Evolutionary conservation across 129 eudicot genomes (phyloP).

Genomic region (Flaveria sonorensis): DNA sequence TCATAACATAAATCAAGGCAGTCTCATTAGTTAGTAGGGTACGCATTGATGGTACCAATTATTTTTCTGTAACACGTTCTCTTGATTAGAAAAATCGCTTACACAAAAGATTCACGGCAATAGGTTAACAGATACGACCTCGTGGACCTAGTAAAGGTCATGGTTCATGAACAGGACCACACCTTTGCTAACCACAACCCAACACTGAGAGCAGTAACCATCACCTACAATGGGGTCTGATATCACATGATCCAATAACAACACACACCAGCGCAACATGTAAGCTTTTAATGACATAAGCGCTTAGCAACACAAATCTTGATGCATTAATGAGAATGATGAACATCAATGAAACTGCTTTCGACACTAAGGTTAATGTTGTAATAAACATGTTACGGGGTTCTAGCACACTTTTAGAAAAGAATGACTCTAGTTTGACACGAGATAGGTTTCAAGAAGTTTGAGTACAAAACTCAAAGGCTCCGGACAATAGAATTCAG

Average conservation of each 20-base stretch:
- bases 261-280: slow-evolving; percentile 30
- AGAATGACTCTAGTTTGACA: too few relatives aligned
- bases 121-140: slow-evolving; percentile 20
- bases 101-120: slow-evolving; percentile 23
- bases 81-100: too few relatives aligned
- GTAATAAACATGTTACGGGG: slow-evolving; percentile 42
- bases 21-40: too few relatives aligned
- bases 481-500: too few relatives aligned
- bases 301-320: slow-evolving; percentile 32
- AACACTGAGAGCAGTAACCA: neutral
- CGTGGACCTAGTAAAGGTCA: slow-evolving; percentile 20
- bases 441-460: too few relatives aligned
- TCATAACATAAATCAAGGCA: too few relatives aligned
- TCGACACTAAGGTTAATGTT: slow-evolving; percentile 26
- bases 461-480: too few relatives aligned
- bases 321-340: neutral
- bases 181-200: slow-evolving; percentile 34
- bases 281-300: slow-evolving; percentile 23
- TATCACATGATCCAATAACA: slow-evolving; percentile 21
- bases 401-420: too few relatives aligned
- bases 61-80: too few relatives aligned
- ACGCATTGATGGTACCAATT: too few relatives aligned
- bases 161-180: slow-evolving; percentile 24
- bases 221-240: neutral
- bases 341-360: slow-evolving; percentile 11